Base-by-base conservation (phyloP, 2,329 filamentous ascomycete genomes). In the Colletotrichum somersetense region DNA sequence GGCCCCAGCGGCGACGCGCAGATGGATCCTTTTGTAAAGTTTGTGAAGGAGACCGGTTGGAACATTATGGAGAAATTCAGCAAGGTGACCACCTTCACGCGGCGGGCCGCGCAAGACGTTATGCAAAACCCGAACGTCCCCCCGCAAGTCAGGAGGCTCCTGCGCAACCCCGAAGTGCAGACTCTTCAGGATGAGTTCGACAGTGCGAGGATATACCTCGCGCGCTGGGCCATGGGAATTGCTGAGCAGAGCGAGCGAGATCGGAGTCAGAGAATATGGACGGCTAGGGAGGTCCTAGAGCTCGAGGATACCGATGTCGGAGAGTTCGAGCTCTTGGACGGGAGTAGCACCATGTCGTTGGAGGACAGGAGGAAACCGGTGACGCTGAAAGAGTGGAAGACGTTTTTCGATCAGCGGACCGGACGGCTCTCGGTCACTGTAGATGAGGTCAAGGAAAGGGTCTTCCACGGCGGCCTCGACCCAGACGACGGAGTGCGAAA, bases 141-240 rank as follows among this genome's bases (percentile, higher is more conserved):
- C 8, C 95, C 95, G 0, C 96, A 98, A 80, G 89, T 99, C 42
- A 89, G 92, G 77, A 89, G 94, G 62, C 81, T 99, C 76, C 89
- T 99, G 81, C 91, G 91, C 78, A 98, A 97, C 75, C 95, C 95
- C 0, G 95, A 99, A 78, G 95, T 99, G 0, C 95, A 98, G 83
- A 98, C 93, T 0, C 81, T 99, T 30, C 95, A 98, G 79, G 95
- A 98, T 72, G 97, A 99, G 79, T 99, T 98, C 77, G 97, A 99
- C 84, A 97, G 95, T 77, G 96, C 97, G 5, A 89, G 96, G 75
- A 88, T 99, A 72, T 99, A 99, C 79, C 87, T 99, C 50, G 96
- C 96, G 30, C 89, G 96, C 74, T 99, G 96, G 96, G 96, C 96
- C 2, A 98, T 99, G 96, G 95, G 95, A 10, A 97, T 99, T 75